Base-by-base conservation (phyloP, 2,329 filamentous ascomycete genomes). In the Trichoderma sp. region DNA sequence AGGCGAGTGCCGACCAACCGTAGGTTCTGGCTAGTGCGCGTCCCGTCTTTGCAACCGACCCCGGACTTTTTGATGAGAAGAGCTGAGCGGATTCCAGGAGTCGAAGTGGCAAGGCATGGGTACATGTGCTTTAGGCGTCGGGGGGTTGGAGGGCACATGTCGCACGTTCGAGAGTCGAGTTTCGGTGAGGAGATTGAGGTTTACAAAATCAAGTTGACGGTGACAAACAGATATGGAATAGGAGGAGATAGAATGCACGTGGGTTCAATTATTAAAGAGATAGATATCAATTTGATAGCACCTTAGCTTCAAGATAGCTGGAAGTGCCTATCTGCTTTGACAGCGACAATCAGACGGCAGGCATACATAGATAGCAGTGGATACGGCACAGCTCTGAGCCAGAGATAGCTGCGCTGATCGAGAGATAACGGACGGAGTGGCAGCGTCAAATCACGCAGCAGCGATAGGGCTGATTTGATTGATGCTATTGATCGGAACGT, bases 341-440 rank as follows among this genome's bases (percentile, higher is more conserved):
- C 21, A 18, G 33, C n/a, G 38, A 12, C 62, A 16, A 38, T 64
- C 29, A 21, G n/a, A 50, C n/a, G 45, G 45, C 18, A 50, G 21
- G 12, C 31, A 50, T 12, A 71, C 31, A 50, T 12, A 71, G 68
- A 71, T 71, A 71, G 68, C 68, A 63, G 56, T 71, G 68, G 68
- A 41, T 71, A 71, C 53, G 5, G 56, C 38, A 33, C 50, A 21
- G 41, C 64, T 67, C 33, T 50, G 45, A 50, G 18, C 18, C 45
- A 50, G 18, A 24, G 66, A 33, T 67, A 50, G 24, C 64, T 31
- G 64, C 41, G 16, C 18, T 11, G 9, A 6, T 41, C 27, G 38
- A 45, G 21, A 56, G 65, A 68, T 68, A 68, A 68, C 65, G 21
- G 1, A 4, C 21, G 6, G 31, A 38, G 5, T 6, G 35, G n/a